These are phyloP conservation scores for Pleomassaria siparia DNA, from an alignment of 2,329 filamentous ascomycete genomes.

Conservation along the genomic window DNA sequence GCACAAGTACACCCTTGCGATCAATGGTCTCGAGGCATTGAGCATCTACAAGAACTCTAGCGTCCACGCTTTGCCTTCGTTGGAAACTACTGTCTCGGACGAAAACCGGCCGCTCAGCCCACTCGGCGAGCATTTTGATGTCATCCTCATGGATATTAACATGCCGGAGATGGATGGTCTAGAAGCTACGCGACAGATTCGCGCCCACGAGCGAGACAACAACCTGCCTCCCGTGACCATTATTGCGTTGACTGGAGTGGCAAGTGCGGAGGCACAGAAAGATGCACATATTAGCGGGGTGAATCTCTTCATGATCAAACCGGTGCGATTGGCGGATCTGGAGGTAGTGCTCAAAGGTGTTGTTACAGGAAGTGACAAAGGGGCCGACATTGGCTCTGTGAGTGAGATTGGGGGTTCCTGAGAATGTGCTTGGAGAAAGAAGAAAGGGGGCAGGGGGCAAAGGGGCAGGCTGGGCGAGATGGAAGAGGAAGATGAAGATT, in stretches of 20 bases:
- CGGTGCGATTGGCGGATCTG: slow-evolving; percentile 49
- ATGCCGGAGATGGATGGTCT: slow-evolving; percentile 45
- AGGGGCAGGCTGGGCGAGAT: no score
- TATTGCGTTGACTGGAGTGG: slow-evolving; percentile 57
- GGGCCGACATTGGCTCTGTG: neutral
- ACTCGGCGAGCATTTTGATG: slow-evolving; percentile 18
- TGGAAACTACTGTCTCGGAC: slow-evolving; percentile 51
- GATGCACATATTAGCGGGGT: slow-evolving; percentile 57
- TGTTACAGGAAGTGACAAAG: slow-evolving; percentile 23
- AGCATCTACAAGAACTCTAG: slow-evolving; percentile 26
- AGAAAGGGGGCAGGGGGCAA: no score
- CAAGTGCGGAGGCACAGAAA: slow-evolving; percentile 51
- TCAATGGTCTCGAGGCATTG: slow-evolving; percentile 42
- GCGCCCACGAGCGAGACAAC: slow-evolving; percentile 50
- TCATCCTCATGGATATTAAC: slow-evolving; percentile 41
- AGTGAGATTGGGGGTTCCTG: neutral
- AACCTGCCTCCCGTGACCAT: slow-evolving; percentile 48
- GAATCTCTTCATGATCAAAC: slow-evolving; percentile 59
- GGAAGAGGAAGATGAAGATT: no score
- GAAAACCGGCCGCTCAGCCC: neutral
- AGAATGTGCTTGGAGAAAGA: neutral
- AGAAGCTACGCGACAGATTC: slow-evolving; percentile 43
- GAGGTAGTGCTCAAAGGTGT: slow-evolving; percentile 44
- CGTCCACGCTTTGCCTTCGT: slow-evolving; percentile 8
- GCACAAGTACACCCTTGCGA: slow-evolving; percentile 35